These are phyloP conservation scores for Phytophthora hybrid DNA, from an alignment of 352 stramenopile genomes.

Conservation along the genomic window DNA sequence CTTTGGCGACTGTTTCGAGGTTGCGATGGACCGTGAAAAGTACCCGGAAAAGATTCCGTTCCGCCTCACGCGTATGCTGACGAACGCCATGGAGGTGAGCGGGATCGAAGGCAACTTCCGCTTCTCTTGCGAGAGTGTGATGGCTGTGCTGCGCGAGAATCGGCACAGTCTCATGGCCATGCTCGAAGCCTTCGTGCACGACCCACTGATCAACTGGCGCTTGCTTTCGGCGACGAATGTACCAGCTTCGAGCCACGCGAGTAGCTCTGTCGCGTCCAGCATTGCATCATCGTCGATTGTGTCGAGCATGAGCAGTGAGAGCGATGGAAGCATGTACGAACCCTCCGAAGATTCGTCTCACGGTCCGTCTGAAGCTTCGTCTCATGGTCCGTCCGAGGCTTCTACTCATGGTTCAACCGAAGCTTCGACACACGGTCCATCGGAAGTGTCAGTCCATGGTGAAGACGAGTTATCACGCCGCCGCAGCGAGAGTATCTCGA, in stretches of 20 bases:
- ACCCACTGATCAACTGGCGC: conserved; percentile 98
- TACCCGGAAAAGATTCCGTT: conserved; percentile 99
- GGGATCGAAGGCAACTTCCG: conserved; percentile 99
- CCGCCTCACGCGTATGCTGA: conserved; percentile 98
- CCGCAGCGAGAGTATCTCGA: conserved; percentile 70
- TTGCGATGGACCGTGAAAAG: conserved; percentile 99
- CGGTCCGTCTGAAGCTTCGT: background rate
- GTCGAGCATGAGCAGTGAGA: conserved; percentile 43
- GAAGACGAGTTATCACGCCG: conserved; percentile 24
- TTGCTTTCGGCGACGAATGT: conserved; percentile 82
- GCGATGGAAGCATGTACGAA: conserved; percentile 34
- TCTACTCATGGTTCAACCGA: conserved; percentile 3
- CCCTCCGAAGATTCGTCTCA: conserved; percentile 9
- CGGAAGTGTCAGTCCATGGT: background rate
- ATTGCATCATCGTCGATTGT: conserved; percentile 45
- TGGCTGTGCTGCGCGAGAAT: conserved; percentile 98
- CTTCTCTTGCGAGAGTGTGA: conserved; percentile 97
- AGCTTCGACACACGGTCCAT: conserved; percentile 1
- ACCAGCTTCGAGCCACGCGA: conserved; percentile 48
- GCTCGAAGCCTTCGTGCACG: conserved; percentile 99
- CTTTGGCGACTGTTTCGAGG: conserved; percentile 98
- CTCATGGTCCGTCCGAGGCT: background rate
- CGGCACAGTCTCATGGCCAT: conserved; percentile 98
- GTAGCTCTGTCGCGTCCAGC: conserved; percentile 40
- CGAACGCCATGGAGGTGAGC: conserved; percentile 98